Evolutionary conservation across 257 asterid species (phyloP), one percentile per base, ranked within the genome.

Genomic region (Eucommia ulmoides): DNA sequence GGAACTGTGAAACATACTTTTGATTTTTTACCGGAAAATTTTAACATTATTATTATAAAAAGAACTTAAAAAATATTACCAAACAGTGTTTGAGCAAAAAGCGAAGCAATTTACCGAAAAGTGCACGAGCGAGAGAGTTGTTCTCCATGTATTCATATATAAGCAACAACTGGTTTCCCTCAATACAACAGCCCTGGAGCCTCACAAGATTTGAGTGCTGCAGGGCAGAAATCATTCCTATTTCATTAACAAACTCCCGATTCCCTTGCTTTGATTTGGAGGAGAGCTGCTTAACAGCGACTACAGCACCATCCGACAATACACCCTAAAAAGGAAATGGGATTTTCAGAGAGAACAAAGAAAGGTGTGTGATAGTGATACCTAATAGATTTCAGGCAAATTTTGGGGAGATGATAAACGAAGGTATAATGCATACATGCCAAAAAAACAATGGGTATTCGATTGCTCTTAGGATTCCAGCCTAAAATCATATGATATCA

Each of bases 211-310:
- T 60, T 29, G 74, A 72, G 56, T 72, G 78, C 46, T 72, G 78
- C 25, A 72, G 59, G 42, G 78, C 78, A 52, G 78, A 63, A 55
- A 72, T 72, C 78, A 72, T 72, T 44, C 78, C 78, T 20, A 72
- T 72, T 65, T 72, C 78, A 53, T 58, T 67, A 44, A 72, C 58
- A 24, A 72, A 72, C 53, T 72, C 78, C 2, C 71, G 71, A 23
- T 72, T 72, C 33, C 78, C 78, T 57, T 72, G 78, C 64, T 54
- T 72, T 20, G 78, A 72, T 55, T 64, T 72, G 56, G 78, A 61
- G 8, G 78, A 72, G 49, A 72, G 65, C 41, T 67, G 78, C 51
- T 72, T 67, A 51, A 72, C 74, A 45, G 78, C 78, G 38, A 72
- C 60, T 2, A 67, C 46, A 3, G 58, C 55, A 56, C 78, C 74